These are phyloP conservation scores for Capillidium rhysosporum DNA, from an alignment of 371 early-diverging fungal species.

Conservation along the genomic window DNA sequence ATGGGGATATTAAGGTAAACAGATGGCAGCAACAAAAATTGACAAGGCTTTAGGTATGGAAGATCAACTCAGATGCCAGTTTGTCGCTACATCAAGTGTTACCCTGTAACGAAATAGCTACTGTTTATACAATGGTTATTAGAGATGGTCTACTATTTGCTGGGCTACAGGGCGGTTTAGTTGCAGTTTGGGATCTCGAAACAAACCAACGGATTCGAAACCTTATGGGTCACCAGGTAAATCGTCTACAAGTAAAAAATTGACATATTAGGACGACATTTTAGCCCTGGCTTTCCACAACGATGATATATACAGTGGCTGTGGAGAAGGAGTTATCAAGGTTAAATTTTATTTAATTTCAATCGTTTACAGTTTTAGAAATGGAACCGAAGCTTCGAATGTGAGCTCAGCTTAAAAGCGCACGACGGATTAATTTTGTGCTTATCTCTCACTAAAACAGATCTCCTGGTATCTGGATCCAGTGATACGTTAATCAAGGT, in stretches of 20 bases:
- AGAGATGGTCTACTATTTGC: conserved; percentile 51
- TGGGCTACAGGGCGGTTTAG: conserved; percentile 59
- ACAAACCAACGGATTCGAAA: conserved; percentile 50
- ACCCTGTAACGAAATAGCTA: conserved; percentile 21
- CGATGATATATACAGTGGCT: conserved; percentile 39
- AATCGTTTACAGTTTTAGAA: conserved; percentile 11
- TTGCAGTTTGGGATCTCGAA: conserved; percentile 61
- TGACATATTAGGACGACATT: conserved; percentile 33
- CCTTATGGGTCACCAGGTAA: conserved; percentile 35
- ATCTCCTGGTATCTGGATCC: conserved; percentile 38
- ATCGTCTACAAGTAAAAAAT: background rate
- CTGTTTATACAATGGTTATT: conserved; percentile 36
- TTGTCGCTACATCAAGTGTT: conserved; percentile 20
- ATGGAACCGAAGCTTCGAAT: conserved; percentile 51
- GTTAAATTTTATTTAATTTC: conserved; percentile 11
- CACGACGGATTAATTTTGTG: conserved; percentile 43
- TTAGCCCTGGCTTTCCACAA: conserved; percentile 25
- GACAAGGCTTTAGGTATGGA: conserved; percentile 26
- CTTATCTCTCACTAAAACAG: conserved; percentile 27
- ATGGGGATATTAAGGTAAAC: conserved; percentile 39
- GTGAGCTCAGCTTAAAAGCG: conserved; percentile 30
- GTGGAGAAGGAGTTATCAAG: conserved; percentile 57
- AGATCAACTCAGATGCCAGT: conserved; percentile 14
- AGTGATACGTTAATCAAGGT: conserved; percentile 47
- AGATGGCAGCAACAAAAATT: background rate